Base-by-base conservation (phyloP, 73 alveolate species). In the Durusdinium trenchii region DNA sequence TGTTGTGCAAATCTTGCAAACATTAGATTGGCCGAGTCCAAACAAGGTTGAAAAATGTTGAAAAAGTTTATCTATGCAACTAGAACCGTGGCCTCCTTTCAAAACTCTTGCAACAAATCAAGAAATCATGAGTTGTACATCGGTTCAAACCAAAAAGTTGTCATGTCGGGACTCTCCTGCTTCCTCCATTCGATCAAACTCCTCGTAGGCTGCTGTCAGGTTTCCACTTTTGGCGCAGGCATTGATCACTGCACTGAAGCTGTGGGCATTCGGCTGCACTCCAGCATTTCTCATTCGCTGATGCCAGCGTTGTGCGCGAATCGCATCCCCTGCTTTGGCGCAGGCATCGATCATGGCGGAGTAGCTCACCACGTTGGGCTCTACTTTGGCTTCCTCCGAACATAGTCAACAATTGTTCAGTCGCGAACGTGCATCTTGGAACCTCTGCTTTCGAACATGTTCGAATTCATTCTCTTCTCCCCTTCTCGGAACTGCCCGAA, bases 141-240 rank as follows among this genome's bases (percentile, higher is more conserved):
- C n/a, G n/a, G n/a, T n/a, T n/a, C n/a, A n/a, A n/a, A n/a, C n/a
- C n/a, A n/a, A n/a, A n/a, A n/a, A n/a, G n/a, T n/a, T n/a, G n/a
- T n/a, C n/a, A n/a, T n/a, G n/a, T n/a, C n/a, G n/a, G n/a, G n/a
- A n/a, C n/a, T n/a, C n/a, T n/a, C n/a, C n/a, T n/a, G n/a, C n/a
- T n/a, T n/a, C n/a, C n/a, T n/a, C n/a, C n/a, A n/a, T n/a, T 42
- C 96, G 96, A 40, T 89, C 96, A 51, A 89, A 89, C 96, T 89
- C 96, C 71, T 89, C 96, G 83, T 69, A 89, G 52, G 96, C 96
- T 69, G 96, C 96, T n/a, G 46, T 86, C 38, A 89, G 86, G 86
- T 89, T 89, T 47, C 96, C 96, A 32, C 96, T 89, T 86, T 89
- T 89, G 52, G 96, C 96, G 67, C 96, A 89, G 85, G 96, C 98